Base-by-base conservation (phyloP, 1,284 basidiomycete genomes). In the Pseudomicrostroma phylloplanum region DNA sequence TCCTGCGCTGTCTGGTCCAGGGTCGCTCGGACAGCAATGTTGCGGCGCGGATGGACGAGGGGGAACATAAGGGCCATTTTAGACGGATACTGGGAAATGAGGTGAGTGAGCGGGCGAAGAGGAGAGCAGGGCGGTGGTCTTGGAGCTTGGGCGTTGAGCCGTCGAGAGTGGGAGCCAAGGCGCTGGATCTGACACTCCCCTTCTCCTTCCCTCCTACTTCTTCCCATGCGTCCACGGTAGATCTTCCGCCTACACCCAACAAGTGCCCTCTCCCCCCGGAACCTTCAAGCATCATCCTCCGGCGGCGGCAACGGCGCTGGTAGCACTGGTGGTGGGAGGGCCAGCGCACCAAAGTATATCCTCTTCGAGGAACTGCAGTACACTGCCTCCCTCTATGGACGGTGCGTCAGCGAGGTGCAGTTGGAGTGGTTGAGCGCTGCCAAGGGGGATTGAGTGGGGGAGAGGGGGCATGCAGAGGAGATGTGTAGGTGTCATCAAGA, bases 321-420 rank as follows among this genome's bases (percentile, higher is more conserved):
- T 48, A 12, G 43, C 15, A 48, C 6, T 6, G 12, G 43, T n/a
- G 43, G 43, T 6, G 43, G 6, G 12, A 48, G 43, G 26, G 23
- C 6, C 13, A 3, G 3, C 51, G 13, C 25, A 41, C 63, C 63
- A 4, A 39, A 30, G 30, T 56, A 51, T 19, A 71, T 79, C 51
- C 53, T 78, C 54, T 78, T 79, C 57, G 77, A 79, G 39, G 77
- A 79, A 61, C 59, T 78, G 6, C 67, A 74, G n/a, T 67, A 76
- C n/a, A 78, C 77, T 0, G 71, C 71, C 1, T 72, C 76, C 54
- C 68, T 67, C 6, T 78, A 73, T 57, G 77, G 48, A 25, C n/a
- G 51, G 51, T 54, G 51, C 21, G 51, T 25, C 7, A 54, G 51
- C 26, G 51, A 26, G 56, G 25, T 54, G 7, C 21, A 19, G n/a